Evolutionary conservation across 768 basidiomycete genomes (phyloP).

Genomic region (Suillus decipiens): DNA sequence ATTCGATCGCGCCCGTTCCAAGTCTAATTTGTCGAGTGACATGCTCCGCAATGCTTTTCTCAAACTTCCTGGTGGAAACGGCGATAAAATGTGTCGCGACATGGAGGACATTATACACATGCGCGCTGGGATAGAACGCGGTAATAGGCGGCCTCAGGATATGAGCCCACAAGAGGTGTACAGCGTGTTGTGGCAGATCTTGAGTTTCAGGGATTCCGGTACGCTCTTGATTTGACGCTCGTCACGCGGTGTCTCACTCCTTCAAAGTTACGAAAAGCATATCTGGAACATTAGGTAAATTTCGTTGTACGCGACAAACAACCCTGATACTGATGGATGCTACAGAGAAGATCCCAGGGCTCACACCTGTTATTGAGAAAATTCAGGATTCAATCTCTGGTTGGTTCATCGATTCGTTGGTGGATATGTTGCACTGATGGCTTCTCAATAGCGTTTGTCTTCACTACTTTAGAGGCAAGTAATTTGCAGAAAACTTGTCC

Average conservation of each 20-base stretch:
- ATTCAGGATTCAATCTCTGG: constrained; percentile 71
- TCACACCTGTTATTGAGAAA: constrained; percentile 74
- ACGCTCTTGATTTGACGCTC: constrained; percentile 18
- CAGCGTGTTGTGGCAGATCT: constrained; percentile 78
- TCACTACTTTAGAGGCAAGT: constrained; percentile 78
- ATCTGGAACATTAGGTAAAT: constrained; percentile 63
- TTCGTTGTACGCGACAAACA: not conserved
- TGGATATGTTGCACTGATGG: not conserved
- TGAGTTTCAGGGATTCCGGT: constrained; percentile 84
- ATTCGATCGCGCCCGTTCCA: constrained; percentile 68
- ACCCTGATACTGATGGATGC: not conserved
- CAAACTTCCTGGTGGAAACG: constrained; percentile 61
- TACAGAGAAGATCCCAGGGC: constrained; percentile 81
- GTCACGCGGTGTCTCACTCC: not conserved
- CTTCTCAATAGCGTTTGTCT: constrained; percentile 66
- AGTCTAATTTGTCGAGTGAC: constrained; percentile 41
- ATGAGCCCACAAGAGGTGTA: constrained; percentile 92
- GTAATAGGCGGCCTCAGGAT: constrained; percentile 71
- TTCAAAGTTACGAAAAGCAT: constrained; percentile 73
- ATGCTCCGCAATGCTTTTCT: constrained; percentile 62
- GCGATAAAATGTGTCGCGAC: constrained; percentile 68
- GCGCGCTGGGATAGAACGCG: constrained; percentile 55
- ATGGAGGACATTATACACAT: constrained; percentile 75
- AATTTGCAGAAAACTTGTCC: not conserved
- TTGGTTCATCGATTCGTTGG: constrained; percentile 26